These are phyloP conservation scores for Nakazawaea peltata DNA, from an alignment of 805 yeast genomes.

Conservation along the genomic window DNA sequence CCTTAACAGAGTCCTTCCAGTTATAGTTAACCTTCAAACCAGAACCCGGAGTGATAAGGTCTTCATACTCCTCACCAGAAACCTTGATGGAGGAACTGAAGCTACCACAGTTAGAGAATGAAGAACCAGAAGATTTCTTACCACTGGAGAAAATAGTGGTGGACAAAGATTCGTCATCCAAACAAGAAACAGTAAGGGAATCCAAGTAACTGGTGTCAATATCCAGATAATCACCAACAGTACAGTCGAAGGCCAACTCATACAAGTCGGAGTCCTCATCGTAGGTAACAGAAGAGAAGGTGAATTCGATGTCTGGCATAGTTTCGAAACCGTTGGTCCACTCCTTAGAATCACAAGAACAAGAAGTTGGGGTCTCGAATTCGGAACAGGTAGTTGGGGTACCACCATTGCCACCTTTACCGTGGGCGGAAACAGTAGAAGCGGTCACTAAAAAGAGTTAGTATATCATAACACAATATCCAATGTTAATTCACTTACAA, in stretches of 20 bases:
- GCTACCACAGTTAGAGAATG: background rate
- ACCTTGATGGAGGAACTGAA: background rate
- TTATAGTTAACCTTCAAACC: slow-evolving; percentile 2
- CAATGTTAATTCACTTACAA: no score
- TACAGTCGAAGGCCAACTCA: slow-evolving; percentile 1
- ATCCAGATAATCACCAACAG: background rate
- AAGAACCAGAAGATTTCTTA: background rate
- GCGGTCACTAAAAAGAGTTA: background rate
- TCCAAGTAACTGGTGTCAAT: slow-evolving; percentile 2
- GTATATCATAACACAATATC: no score
- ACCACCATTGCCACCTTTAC: background rate
- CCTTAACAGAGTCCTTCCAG: background rate
- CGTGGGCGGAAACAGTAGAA: background rate
- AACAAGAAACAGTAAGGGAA: background rate
- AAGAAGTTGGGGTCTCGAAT: slow-evolving; percentile 1
- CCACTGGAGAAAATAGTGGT: background rate
- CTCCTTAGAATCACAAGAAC: background rate
- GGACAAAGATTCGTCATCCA: background rate
- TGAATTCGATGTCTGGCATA: background rate
- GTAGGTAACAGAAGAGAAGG: background rate
- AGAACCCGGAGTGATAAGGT: slow-evolving; percentile 2
- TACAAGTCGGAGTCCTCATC: background rate
- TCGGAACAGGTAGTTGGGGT: slow-evolving; percentile 1
- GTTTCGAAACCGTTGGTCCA: background rate
- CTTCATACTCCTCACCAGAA: background rate